These are phyloP conservation scores for Immersiella caudata DNA, from an alignment of 495 filamentous ascomycete species.

Conservation along the genomic window DNA sequence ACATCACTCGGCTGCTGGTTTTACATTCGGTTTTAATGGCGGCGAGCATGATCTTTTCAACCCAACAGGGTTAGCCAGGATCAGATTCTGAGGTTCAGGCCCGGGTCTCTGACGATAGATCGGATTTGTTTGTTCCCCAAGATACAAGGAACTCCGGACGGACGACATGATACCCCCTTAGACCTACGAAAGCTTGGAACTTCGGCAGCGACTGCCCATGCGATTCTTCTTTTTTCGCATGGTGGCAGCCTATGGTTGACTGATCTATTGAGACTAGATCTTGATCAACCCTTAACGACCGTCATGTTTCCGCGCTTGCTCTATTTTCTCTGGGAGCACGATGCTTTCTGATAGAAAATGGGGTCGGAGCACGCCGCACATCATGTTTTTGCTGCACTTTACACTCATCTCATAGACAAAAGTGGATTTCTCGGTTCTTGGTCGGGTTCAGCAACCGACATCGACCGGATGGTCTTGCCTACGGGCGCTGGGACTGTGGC, in stretches of 20 bases:
- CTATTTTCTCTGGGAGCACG: slow-evolving; percentile 47
- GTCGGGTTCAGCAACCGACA: slow-evolving; percentile 36
- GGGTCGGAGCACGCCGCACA: slow-evolving; percentile 43
- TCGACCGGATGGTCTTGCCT: slow-evolving; percentile 31
- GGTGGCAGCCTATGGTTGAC: slow-evolving; percentile 34
- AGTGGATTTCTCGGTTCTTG: slow-evolving; percentile 60
- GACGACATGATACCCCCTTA: slow-evolving; percentile 51
- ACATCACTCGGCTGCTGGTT: slow-evolving; percentile 23
- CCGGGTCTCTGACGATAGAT: slow-evolving; percentile 41
- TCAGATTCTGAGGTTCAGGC: slow-evolving; percentile 30
- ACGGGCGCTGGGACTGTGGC: slow-evolving; percentile 31
- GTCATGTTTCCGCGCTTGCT: slow-evolving; percentile 45
- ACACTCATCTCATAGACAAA: slow-evolving; percentile 59
- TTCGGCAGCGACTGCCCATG: slow-evolving; percentile 32
- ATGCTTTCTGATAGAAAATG: slow-evolving; percentile 45
- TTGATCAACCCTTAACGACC: slow-evolving; percentile 39
- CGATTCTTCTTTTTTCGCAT: slow-evolving; percentile 31
- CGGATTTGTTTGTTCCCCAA: slow-evolving; percentile 32
- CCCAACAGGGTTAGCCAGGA: slow-evolving; percentile 29
- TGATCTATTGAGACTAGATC: slow-evolving; percentile 40
- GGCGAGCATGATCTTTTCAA: slow-evolving; percentile 37
- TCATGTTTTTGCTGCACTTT: slow-evolving; percentile 42
- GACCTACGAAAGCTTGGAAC: slow-evolving; percentile 36
- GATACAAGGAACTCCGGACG: slow-evolving; percentile 21
- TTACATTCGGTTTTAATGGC: slow-evolving; percentile 32